A percentile compares a stretch with the other conserved stretches of the same genome.
Evolutionary conservation across 2,329 filamentous ascomycete species (phyloP).

Genomic region (Microsporum canis): DNA sequence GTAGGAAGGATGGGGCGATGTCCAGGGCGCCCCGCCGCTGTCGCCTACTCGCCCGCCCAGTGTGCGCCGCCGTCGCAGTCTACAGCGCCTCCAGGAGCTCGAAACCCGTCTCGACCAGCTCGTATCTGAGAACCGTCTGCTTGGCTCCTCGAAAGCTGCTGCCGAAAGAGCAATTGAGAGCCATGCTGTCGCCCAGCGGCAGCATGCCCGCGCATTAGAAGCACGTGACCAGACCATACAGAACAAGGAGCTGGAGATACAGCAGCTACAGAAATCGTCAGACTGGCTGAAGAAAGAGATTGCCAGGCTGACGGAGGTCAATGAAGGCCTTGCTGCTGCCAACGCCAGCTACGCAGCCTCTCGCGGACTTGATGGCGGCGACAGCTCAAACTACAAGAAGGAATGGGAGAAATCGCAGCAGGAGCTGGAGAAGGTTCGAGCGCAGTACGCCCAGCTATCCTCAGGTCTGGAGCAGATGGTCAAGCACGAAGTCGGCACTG

Average conservation of each 20-base stretch:
- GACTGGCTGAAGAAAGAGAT: constrained; percentile 75
- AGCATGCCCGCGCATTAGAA: constrained; percentile 47
- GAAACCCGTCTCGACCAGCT: constrained; percentile 77
- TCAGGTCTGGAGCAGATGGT: constrained; percentile 53
- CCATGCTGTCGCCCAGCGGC: constrained; percentile 43
- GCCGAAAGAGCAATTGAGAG: constrained; percentile 55
- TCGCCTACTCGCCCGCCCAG: constrained; percentile 87
- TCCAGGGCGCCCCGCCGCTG: constrained; percentile 60
- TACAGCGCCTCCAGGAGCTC: constrained; percentile 83
- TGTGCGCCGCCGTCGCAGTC: constrained; percentile 92
- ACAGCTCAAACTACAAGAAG: constrained; percentile 32
- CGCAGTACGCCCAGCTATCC: constrained; percentile 51
- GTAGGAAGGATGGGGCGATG: constrained; percentile 89
- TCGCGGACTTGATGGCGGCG: constrained; percentile 59
- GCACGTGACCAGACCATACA: constrained; percentile 59
- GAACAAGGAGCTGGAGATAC: constrained; percentile 79
- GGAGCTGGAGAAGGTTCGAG: constrained; percentile 58
- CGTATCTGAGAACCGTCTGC: constrained; percentile 62
- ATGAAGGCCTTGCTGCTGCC: constrained; percentile 62
- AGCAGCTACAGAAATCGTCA: constrained; percentile 65
- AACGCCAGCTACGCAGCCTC: constrained; percentile 62
- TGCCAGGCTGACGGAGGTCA: constrained; percentile 66
- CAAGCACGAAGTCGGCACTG: constrained; percentile 49
- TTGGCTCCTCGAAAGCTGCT: constrained; percentile 59
- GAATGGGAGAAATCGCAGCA: constrained; percentile 50